These are phyloP conservation scores for Misopates orontium DNA, from an alignment of 257 asterid species.

Conservation along the genomic window DNA sequence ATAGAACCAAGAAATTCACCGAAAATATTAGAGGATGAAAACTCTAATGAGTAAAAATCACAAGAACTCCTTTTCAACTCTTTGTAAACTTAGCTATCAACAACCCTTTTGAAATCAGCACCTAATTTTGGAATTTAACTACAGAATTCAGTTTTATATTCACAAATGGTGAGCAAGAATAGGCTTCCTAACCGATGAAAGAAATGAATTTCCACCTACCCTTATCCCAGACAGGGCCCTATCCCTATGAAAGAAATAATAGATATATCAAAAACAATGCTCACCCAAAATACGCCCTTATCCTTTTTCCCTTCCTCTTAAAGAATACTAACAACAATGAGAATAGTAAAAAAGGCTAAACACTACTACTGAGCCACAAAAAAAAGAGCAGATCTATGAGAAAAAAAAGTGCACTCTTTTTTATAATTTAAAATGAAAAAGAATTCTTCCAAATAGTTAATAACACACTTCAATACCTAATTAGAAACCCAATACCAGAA, in stretches of 20 bases:
- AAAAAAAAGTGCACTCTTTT: slow-evolving; percentile 26
- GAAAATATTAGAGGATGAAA: slow-evolving; percentile 24
- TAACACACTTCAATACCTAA: slow-evolving; percentile 18
- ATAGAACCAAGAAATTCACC: slow-evolving; percentile 27
- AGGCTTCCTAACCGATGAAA: slow-evolving; percentile 30
- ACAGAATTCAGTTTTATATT: slow-evolving; percentile 17
- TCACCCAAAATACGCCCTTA: slow-evolving; percentile 16
- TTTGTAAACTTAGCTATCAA: slow-evolving; percentile 4
- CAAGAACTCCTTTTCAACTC: slow-evolving; percentile 20
- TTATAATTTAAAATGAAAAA: slow-evolving; percentile 17
- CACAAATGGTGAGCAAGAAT: slow-evolving; percentile 24
- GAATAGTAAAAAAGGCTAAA: slow-evolving; percentile 30
- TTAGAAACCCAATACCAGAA: slow-evolving; percentile 19
- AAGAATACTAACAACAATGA: slow-evolving; percentile 7
- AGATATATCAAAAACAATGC: neutral
- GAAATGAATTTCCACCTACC: slow-evolving; percentile 27
- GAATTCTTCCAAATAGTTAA: slow-evolving; percentile 1
- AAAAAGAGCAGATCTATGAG: slow-evolving; percentile 43
- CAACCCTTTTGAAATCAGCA: slow-evolving; percentile 15
- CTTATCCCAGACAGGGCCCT: slow-evolving; percentile 29
- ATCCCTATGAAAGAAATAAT: slow-evolving; percentile 3
- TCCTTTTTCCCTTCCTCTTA: slow-evolving; percentile 6
- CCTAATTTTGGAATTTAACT: slow-evolving; percentile 1
- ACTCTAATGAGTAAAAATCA: slow-evolving; percentile 7
- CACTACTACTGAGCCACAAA: slow-evolving; percentile 8